phyloP scores from a whole-genome alignment of 257 asterid species.

The Ocimum tenuiflorum region DNA sequence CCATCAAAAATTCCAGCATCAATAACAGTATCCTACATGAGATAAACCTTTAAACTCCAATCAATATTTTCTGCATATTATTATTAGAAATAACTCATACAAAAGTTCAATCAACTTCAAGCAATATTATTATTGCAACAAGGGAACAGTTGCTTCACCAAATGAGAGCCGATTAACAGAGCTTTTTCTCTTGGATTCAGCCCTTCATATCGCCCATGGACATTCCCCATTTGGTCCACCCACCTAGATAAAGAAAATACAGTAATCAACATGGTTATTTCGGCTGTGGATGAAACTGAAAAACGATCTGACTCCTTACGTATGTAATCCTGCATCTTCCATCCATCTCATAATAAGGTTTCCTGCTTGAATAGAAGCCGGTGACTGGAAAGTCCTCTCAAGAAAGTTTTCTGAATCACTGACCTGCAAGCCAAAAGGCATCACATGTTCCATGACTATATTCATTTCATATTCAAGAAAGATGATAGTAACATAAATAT shows the following conservation, averaged over 20 bases:
- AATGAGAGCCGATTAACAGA: conserved; percentile 91
- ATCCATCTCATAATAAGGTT: conserved; percentile 68
- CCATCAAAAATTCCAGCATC: conserved; percentile 97
- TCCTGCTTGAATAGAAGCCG: conserved; percentile 75
- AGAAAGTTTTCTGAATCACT: conserved; percentile 83
- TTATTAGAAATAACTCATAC: not conserved
- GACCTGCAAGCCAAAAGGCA: conserved; percentile 45
- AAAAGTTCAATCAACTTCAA: too few relatives aligned
- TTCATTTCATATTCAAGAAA: not conserved
- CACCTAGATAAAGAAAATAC: conserved; percentile 45
- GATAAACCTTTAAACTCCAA: conserved; percentile 9
- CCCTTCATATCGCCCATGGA: conserved; percentile 87
- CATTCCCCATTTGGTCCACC: conserved; percentile 96
- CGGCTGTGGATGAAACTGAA: not conserved
- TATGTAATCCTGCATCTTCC: conserved; percentile 89
- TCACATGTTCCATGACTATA: not conserved
- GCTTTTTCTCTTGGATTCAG: conserved; percentile 70
- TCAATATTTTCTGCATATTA: not conserved
- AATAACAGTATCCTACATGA: conserved; percentile 77
- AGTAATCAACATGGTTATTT: not conserved
- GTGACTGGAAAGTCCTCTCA: conserved; percentile 91
- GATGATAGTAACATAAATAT: not conserved
- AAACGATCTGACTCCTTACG: conserved; percentile 38
- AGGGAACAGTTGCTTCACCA: conserved; percentile 50
- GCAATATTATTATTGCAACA: too few relatives aligned